These are phyloP conservation scores for Diplodia corticola DNA, from an alignment of 2,329 filamentous ascomycete species.

Conservation along the genomic window DNA sequence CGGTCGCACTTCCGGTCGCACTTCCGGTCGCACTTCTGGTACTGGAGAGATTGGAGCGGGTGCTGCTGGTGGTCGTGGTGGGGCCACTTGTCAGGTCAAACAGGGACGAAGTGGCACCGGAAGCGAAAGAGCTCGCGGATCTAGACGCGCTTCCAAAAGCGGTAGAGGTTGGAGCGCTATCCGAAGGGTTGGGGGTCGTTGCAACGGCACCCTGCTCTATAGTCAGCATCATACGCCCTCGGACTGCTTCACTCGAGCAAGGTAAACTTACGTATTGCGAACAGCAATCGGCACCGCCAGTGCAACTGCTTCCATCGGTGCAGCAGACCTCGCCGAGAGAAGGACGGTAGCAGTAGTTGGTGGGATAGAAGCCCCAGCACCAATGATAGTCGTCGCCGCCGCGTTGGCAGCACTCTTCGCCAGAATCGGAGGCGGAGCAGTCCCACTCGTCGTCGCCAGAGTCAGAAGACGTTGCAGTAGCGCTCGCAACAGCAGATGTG, in stretches of 20 bases:
- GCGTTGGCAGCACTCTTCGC: conserved; percentile 19
- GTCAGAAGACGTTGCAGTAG: not conserved
- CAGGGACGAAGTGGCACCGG: not conserved
- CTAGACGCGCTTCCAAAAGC: not conserved
- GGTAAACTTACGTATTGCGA: not conserved
- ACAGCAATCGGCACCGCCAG: conserved; percentile 4
- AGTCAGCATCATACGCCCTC: not conserved
- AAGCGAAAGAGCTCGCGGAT: not conserved
- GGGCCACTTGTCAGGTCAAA: not conserved
- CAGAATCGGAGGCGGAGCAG: conserved; percentile 1
- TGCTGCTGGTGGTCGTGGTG: not conserved
- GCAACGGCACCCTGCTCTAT: not conserved
- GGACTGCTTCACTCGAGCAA: not conserved
- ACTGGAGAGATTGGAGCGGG: not conserved
- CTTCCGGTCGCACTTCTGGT: conserved; percentile 4
- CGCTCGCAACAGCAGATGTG: not conserved
- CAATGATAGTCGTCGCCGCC: conserved; percentile 4
- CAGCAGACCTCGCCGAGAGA: conserved; percentile 21
- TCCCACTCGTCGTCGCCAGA: conserved; percentile 8
- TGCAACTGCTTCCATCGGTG: conserved; percentile 2
- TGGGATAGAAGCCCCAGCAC: conserved; percentile 15
- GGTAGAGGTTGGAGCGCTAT: not conserved
- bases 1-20: not conserved
- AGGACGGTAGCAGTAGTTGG: conserved; percentile 18
- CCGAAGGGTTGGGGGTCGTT: not conserved